A percentile compares a stretch with the other conserved stretches of the same genome.
Evolutionary conservation across 371 early-diverging fungal species (phyloP).

Genomic region (Mortierella sp.): DNA sequence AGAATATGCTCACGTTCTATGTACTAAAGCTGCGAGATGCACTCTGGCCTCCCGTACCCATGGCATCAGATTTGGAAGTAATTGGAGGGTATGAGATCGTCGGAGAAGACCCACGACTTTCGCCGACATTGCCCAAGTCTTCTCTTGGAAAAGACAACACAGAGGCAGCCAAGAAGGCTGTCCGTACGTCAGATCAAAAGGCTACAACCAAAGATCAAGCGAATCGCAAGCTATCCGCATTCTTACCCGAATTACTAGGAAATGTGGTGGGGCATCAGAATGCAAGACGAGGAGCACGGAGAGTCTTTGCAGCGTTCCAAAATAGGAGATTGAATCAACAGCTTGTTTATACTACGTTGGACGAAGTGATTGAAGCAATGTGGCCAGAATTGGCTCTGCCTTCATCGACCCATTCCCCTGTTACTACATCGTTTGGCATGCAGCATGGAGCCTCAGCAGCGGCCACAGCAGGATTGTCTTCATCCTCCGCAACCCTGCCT

Average conservation of each 20-base stretch:
- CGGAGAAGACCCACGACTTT: slow-evolving; percentile 6
- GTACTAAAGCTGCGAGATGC: slow-evolving; percentile 42
- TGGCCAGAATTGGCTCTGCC: slow-evolving; percentile 75
- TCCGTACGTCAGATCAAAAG: slow-evolving; percentile 68
- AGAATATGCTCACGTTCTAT: slow-evolving; percentile 52
- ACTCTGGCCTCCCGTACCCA: slow-evolving; percentile 33
- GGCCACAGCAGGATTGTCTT: slow-evolving; percentile 7
- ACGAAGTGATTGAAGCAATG: slow-evolving; percentile 75
- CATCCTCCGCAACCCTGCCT: background rate
- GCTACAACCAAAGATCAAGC: slow-evolving; percentile 70
- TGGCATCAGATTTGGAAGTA: background rate
- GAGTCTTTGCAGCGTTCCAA: slow-evolving; percentile 82
- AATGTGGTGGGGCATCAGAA: slow-evolving; percentile 89
- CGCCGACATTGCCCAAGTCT: slow-evolving; percentile 17
- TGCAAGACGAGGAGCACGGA: slow-evolving; percentile 80
- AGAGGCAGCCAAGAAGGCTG: slow-evolving; percentile 13
- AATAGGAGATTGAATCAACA: slow-evolving; percentile 82
- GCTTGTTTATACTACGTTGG: slow-evolving; percentile 77
- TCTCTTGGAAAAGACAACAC: background rate
- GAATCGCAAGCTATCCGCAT: slow-evolving; percentile 72
- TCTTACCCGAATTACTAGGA: slow-evolving; percentile 79
- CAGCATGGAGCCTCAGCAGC: slow-evolving; percentile 4
- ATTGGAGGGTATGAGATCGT: slow-evolving; percentile 32
- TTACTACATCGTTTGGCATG: background rate
- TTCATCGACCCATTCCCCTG: background rate